phyloP scores from a whole-genome alignment of 2,329 filamentous ascomycete genomes.

The Alternaria postmessia region DNA sequence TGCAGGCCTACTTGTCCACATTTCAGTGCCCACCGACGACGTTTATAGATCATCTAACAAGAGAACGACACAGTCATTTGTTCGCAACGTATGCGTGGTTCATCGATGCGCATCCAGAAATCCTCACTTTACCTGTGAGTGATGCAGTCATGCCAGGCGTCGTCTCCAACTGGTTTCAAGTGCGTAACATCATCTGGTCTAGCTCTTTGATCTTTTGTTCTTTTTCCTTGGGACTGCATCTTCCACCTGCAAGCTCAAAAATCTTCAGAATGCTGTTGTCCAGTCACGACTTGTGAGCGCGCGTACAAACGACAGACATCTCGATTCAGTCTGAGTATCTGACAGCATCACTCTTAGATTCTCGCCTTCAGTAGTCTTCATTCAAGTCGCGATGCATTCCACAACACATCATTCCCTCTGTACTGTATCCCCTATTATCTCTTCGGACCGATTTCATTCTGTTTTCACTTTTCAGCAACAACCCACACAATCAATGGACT shows the following conservation, averaged over 20 bases:
- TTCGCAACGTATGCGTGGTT: neutral
- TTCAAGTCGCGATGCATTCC: neutral
- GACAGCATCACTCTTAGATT: neutral
- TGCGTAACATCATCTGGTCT: conserved; percentile 1
- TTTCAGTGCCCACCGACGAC: neutral
- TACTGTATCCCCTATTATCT: neutral
- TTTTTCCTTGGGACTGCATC: neutral
- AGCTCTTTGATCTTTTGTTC: neutral
- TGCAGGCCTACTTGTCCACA: neutral
- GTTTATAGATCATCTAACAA: neutral
- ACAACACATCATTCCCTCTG: neutral
- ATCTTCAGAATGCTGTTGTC: neutral
- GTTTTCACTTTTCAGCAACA: neutral
- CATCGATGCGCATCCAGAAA: neutral
- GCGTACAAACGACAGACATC: neutral
- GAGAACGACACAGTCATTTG: neutral
- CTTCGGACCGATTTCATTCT: neutral
- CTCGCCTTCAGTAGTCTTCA: neutral
- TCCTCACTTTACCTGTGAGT: neutral
- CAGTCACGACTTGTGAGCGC: neutral
- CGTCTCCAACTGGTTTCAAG: conserved; percentile 6
- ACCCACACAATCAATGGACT: neutral
- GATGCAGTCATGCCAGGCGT: neutral
- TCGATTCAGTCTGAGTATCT: neutral
- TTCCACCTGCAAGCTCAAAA: neutral